Base-by-base conservation (phyloP, 805 yeast species). In the Saturnispora hagleri region DNA sequence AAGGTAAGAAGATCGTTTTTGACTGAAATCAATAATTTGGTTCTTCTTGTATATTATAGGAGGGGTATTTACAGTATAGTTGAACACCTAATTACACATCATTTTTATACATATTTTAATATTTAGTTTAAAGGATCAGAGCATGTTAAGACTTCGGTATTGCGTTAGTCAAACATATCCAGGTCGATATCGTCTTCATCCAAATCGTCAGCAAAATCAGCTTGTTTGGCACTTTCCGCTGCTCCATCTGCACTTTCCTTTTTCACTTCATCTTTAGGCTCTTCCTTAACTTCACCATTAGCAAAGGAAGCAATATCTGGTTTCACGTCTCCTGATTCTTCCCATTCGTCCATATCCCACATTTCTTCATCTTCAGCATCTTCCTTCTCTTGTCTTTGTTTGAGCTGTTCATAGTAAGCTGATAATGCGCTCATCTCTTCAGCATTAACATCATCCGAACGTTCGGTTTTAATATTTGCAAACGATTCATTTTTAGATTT, bases 341-440 rank as follows among this genome's bases (percentile, higher is more conserved):
- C 41, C 50, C 45, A 40, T 40, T 50, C 49, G 20, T 38, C 52
- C 35, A 22, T 28, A 15, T 50, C 52, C 42, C 46, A 38, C 45
- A 45, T 54, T 13, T 71, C 78, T 9, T 73, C 79, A 20, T 71
- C 86, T 10, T 79, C 84, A 9, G 75, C 84, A 34, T 77, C 81
- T 54, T 81, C 86, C 48, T 74, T 74, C 5, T 79, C 83, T 62
- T 84, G 86, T 58, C 81, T 75, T 55, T 79, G 81, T 9, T 86
- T 89, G 65, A 86, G 73, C 58, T 83, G 81, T 9, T 89, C 89
- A 63, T 87, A 87, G 63, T 86, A 87, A 17, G 80, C 82, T n/a
- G 80, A 75, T 59, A 81, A 66, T 2, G 89, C 88, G 58, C 82
- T 87, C 66, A 84, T 84, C 36, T 83, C 82, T 63, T 82, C 86